Percentiles rank a stretch among this genome's conserved stretches.
phyloP scores from a whole-genome alignment of 169 alveolate genomes.

The Plasmodium billcollinsi region DNA sequence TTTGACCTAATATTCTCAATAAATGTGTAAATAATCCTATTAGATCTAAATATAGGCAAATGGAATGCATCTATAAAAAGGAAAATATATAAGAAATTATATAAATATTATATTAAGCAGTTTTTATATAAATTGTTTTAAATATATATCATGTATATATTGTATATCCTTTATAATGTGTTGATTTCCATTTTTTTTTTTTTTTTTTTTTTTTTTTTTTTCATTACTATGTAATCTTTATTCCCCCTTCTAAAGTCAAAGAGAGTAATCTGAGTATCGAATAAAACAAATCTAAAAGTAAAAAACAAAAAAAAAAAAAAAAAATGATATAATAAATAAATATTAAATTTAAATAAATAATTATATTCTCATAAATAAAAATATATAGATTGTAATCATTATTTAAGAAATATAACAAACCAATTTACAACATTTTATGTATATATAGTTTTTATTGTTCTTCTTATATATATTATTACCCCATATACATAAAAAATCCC shows the following conservation, averaged over 20 bases:
- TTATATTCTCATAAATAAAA: not conserved
- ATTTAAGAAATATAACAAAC: no score
- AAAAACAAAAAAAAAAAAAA: conserved; percentile 1
- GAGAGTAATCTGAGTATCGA: conserved; percentile 71
- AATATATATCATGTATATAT: conserved; percentile 12
- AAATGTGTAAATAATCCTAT: conserved; percentile 70
- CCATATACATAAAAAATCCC: conserved; percentile 77
- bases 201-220: conserved; percentile 10
- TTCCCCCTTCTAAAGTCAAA: conserved; percentile 74
- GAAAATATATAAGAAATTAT: conserved; percentile 1
- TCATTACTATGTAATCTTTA: conserved; percentile 71
- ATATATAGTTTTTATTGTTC: not conserved
- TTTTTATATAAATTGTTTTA: no score
- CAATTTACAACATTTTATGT: not conserved
- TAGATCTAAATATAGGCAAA: conserved; percentile 57
- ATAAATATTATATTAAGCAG: no score
- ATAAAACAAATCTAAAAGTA: conserved; percentile 51
- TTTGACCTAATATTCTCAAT: conserved; percentile 58
- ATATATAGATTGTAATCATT: no score
- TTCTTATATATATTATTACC: conserved; percentile 18
- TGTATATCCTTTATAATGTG: not conserved
- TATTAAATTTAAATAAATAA: not conserved
- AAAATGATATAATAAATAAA: conserved; percentile 1
- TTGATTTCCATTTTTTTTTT: not conserved
- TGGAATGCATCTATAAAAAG: conserved; percentile 60